Evolutionary conservation across 106 monocot species (phyloP).

Genomic region (Dioscorea zingiberensis): DNA sequence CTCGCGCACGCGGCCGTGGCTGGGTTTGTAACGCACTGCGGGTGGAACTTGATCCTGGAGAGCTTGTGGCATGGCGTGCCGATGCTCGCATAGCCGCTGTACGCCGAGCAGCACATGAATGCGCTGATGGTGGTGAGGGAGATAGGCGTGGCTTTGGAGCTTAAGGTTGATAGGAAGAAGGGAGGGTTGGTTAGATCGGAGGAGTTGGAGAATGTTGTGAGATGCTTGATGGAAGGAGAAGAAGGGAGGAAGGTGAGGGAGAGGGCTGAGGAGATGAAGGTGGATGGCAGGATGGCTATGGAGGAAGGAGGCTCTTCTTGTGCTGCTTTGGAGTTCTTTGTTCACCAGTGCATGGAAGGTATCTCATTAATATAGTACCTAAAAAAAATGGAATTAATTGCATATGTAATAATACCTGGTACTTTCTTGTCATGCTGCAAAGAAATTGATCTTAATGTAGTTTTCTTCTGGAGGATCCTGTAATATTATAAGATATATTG

Average conservation of each 20-base stretch:
- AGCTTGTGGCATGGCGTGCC: constrained; percentile 5
- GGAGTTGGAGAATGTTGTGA: background rate
- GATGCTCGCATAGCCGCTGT: constrained; percentile 1
- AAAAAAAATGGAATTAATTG: too few species aligned
- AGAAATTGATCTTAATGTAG: too few species aligned
- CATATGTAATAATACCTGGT: too few species aligned
- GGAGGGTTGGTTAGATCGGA: background rate
- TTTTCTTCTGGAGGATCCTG: too few species aligned
- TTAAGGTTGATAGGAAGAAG: background rate
- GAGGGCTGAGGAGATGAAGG: constrained; percentile 11
- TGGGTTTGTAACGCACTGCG: background rate
- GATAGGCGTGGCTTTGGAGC: background rate
- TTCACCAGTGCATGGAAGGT: too few species aligned
- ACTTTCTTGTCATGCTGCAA: too few species aligned
- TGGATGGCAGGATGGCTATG: constrained; percentile 7
- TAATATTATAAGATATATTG: too few species aligned
- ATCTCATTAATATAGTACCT: too few species aligned
- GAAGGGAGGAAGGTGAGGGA: constrained; percentile 21
- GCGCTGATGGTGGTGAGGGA: background rate
- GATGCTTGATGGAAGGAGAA: constrained; percentile 7
- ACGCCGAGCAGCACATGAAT: constrained; percentile 3
- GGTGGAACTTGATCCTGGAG: constrained; percentile 3
- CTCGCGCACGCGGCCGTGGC: background rate
- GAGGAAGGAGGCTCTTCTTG: constrained; percentile 24
- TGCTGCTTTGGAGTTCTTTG: background rate